Conservation (phyloP, 2,329 filamentous ascomycete species). For the Exophiala mesophila region DNA sequence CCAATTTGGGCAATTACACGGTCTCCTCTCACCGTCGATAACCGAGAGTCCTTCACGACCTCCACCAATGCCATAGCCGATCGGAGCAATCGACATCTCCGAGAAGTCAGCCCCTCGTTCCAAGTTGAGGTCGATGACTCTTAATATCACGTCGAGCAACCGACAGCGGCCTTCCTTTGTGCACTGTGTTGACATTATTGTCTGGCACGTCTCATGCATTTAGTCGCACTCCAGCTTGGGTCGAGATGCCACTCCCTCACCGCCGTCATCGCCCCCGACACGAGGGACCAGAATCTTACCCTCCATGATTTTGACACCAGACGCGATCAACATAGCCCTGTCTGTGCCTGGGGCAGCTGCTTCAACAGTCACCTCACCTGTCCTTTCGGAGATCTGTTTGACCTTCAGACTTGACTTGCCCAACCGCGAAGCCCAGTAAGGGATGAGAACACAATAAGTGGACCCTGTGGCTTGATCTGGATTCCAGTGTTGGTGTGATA, state of each 20-base stretch:
- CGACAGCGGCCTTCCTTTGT: too few species aligned
- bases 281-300: slow-evolving; percentile 6
- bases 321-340: slow-evolving; percentile 2
- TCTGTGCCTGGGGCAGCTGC: neutral
- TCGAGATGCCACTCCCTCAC: neutral
- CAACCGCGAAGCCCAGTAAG: slow-evolving; percentile 7
- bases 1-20: too few species aligned
- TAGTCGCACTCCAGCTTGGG: neutral
- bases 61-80: too few species aligned
- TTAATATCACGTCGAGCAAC: too few species aligned
- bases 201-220: too few species aligned
- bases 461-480: slow-evolving; percentile 8
- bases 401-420: slow-evolving; percentile 4
- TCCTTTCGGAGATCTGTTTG: slow-evolving; percentile 5
- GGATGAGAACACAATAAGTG: slow-evolving; percentile 8
- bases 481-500: neutral
- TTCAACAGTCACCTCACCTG: neutral
- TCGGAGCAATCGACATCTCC: too few species aligned
- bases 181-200: too few species aligned
- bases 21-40: too few species aligned
- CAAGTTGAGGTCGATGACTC: too few species aligned
- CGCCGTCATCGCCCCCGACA: neutral
- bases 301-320: slow-evolving; percentile 3
- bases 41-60: too few species aligned
- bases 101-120: neutral